These are phyloP conservation scores for Teratosphaeria zuluensis DNA, from an alignment of 2,329 filamentous ascomycete species.

Conservation along the genomic window DNA sequence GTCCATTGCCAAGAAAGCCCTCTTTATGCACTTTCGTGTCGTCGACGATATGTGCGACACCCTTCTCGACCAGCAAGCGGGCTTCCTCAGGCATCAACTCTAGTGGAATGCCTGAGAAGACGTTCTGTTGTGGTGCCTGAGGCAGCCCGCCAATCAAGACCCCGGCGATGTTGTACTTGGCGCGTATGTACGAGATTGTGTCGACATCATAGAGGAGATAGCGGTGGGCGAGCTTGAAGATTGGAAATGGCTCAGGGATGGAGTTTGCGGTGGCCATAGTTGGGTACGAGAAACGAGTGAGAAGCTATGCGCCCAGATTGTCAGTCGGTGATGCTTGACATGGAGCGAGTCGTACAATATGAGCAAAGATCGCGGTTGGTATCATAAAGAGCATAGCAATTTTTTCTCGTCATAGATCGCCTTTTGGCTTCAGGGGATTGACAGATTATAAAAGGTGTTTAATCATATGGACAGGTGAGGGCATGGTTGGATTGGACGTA, in stretches of 20 bases:
- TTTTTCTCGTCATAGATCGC: constrained; percentile 43
- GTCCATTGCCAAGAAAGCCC: constrained; percentile 41
- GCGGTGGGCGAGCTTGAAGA: constrained; percentile 68
- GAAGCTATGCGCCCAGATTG: not conserved
- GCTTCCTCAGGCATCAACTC: constrained; percentile 90
- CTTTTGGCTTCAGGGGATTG: constrained; percentile 62
- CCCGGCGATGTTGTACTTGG: constrained; percentile 73
- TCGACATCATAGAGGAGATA: constrained; percentile 87
- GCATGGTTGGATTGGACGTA: not conserved
- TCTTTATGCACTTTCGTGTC: constrained; percentile 61
- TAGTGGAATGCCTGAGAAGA: constrained; percentile 80
- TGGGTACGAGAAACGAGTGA: not conserved
- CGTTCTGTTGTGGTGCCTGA: constrained; percentile 87
- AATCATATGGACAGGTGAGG: constrained; percentile 41
- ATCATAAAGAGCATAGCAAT: constrained; percentile 36
- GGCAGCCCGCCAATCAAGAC: constrained; percentile 80
- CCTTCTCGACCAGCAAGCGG: constrained; percentile 65
- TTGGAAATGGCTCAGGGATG: constrained; percentile 55
- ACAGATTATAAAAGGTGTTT: constrained; percentile 61
- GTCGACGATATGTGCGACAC: constrained; percentile 70
- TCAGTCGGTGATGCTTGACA: not conserved
- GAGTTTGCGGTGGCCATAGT: constrained; percentile 20
- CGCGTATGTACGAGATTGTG: constrained; percentile 66
- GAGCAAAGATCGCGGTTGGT: not conserved
- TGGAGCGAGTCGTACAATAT: not conserved